Evolutionary conservation across 225 moss, liverwort and hornwort genomes (phyloP).

Genomic region (Pleurozium schreberi): DNA sequence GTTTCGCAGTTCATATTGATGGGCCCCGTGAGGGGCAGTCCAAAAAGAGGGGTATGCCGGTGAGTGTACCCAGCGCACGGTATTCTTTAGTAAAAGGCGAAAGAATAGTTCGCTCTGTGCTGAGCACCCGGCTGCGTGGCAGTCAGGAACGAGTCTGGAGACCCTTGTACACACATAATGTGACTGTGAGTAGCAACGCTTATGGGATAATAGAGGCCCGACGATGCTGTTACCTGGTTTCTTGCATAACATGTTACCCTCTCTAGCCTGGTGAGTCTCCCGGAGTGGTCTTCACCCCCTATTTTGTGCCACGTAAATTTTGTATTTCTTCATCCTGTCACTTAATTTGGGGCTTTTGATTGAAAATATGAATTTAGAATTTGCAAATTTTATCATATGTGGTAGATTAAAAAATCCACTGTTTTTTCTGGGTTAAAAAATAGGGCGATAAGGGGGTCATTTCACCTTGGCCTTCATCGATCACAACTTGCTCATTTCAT

Average conservation of each 20-base stretch:
- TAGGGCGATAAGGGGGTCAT: too few relatives aligned
- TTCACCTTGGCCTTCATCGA: too few relatives aligned
- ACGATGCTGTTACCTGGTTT: background rate
- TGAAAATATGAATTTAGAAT: too few relatives aligned
- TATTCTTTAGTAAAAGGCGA: slow-evolving; percentile 46
- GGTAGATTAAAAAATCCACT: too few relatives aligned
- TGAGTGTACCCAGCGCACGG: background rate
- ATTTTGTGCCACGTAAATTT: too few relatives aligned
- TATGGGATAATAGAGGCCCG: background rate
- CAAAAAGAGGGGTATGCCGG: background rate
- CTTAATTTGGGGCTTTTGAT: too few relatives aligned
- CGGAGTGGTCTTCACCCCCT: too few relatives aligned
- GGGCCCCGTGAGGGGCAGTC: background rate
- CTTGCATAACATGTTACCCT: background rate
- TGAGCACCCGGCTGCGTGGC: background rate
- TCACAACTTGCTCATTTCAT: background rate
- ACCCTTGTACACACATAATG: fast-evolving
- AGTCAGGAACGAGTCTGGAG: fast-evolving
- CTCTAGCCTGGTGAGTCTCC: background rate
- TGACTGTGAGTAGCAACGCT: background rate
- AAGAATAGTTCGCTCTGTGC: slow-evolving; percentile 27
- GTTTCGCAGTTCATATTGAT: background rate
- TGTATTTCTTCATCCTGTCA: too few relatives aligned
- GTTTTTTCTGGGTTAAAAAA: too few relatives aligned
- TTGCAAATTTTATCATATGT: too few relatives aligned